Evolutionary conservation across 345 rosid genomes (phyloP).

Genomic region (Combretum micranthum): DNA sequence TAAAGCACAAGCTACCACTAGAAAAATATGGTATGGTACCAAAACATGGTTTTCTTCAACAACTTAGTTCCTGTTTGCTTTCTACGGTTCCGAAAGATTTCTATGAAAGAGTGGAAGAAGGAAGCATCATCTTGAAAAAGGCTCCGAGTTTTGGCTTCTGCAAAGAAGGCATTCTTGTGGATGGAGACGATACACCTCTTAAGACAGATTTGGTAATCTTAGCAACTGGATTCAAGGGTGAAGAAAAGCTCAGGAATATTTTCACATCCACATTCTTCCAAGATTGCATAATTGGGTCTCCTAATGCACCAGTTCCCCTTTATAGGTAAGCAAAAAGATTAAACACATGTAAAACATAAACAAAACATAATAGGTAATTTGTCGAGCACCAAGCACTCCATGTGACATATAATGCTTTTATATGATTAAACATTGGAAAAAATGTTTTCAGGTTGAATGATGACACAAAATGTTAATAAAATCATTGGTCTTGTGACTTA

Average conservation of each 20-base stretch:
- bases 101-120: constrained; percentile 30
- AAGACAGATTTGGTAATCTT: constrained; percentile 26
- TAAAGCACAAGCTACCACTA: constrained; percentile 22
- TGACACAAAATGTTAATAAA: too few species aligned
- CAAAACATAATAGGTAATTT: too few species aligned
- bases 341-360: not conserved
- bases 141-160: constrained; percentile 27
- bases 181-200: constrained; percentile 14
- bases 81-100: constrained; percentile 24
- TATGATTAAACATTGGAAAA: too few species aligned
- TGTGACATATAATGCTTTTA: too few species aligned
- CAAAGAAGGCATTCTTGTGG: constrained; percentile 17
- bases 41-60: constrained; percentile 23
- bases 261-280: constrained; percentile 19
- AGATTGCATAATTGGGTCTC: constrained; percentile 19
- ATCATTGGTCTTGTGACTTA: too few species aligned
- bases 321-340: constrained; percentile 24
- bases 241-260: constrained; percentile 25
- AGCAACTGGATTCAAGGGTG: constrained; percentile 34
- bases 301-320: constrained; percentile 22
- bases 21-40: constrained; percentile 39
- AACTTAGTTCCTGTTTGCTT: constrained; percentile 17
- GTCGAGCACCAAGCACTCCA: too few species aligned
- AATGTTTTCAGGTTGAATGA: too few species aligned
- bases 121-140: constrained; percentile 36